Evolutionary conservation across 352 stramenopile species (phyloP), one percentile per base, ranked within the genome.

Genomic region (Phytophthora sp.): DNA sequence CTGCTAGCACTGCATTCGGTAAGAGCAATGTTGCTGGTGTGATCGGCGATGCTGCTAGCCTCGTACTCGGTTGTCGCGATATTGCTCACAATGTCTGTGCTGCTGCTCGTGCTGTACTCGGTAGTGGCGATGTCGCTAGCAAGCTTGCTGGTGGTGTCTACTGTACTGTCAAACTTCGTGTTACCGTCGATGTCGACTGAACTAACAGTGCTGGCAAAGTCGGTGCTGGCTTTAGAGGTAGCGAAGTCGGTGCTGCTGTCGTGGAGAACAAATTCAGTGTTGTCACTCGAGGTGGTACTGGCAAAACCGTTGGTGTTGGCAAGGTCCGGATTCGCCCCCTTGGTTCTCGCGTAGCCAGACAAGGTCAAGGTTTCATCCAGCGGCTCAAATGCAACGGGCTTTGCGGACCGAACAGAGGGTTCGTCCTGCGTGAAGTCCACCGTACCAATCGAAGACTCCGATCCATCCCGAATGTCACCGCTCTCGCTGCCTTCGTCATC

Each of bases 381-480:
- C 15, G 66, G 60, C 42, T 64, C 65, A 37, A 82, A 75, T 2
- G 34, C 43, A 38, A 65, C 51, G 20, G 59, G 66, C 21, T 67
- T 63, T 20, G 66, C 34, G 23, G 37, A 38, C 17, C 66, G 68
- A 67, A 79, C 55, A 13, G 68, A 72, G 9, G 69, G 69, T 9
- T 72, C 69, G 8, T 81, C 72, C 32, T 68, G 61, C 3, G 72
- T 81, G 44, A 84, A 84, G 56, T 89, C 76, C 9, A 89, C 77
- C 15, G 79, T 89, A 15, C 77, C 79, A 32, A 87, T 80, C 11
- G 79, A 89, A 2, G 67, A 77, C 24, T 79, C 65, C 4, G 75
- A 87, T 23, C 62, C 69, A 35, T 52, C 41, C 39, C 65, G 65
- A 21, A 57, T 50, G 18, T 66, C 66, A 1, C 45, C 52, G 12